Evolutionary conservation across 1,284 basidiomycete species (phyloP), one percentile per base, ranked within the genome.

Genomic region (Ceratobasidium sp.): DNA sequence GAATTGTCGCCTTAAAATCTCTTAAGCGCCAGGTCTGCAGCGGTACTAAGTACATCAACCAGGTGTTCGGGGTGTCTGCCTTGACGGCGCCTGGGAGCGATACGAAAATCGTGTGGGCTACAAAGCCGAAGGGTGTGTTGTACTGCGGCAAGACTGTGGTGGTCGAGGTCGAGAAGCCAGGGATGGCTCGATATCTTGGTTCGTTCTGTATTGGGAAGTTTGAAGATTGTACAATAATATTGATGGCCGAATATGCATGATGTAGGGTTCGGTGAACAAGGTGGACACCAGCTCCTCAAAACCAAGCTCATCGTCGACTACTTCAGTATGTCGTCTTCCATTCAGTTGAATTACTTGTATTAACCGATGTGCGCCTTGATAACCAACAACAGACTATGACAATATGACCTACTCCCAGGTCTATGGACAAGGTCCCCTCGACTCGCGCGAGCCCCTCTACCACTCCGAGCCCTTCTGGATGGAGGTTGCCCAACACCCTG

Each of bases 381-480:
- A 28, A 18, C 40, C 26, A 18, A 46, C 15, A 23, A 49, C n/a
- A 78, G 77, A 66, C 44, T 78, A 78, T 39, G 77, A 78, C 23
- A 78, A 78, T 39, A 73, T 73, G 77, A 64, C 55, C 2, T 78
- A 70, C 53, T 53, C 44, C 9, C 70, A 78, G 44, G 69, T 78
- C 4, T 78, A 73, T 44, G 56, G 56, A 61, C 53, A 64, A 23
- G 77, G 77, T 7, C 77, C 77, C 2, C n/a, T 73, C 10, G 77
- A 78, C 51, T 64, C 70, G 15, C 69, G 77, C 58, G 77, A 78
- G 42, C 77, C 77, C 28, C 70, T 78, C 15, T 78, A 78, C 63
- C 77, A 78, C 56, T 78, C 77, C 4, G 70, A 72, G 40, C 77
- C 77, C 12, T 78, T 72, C 53, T 78, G 70, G 55, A 66, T 78